Evolutionary conservation across 2,329 filamentous ascomycete genomes (phyloP).

Genomic region (Metarhizium robertsii): DNA sequence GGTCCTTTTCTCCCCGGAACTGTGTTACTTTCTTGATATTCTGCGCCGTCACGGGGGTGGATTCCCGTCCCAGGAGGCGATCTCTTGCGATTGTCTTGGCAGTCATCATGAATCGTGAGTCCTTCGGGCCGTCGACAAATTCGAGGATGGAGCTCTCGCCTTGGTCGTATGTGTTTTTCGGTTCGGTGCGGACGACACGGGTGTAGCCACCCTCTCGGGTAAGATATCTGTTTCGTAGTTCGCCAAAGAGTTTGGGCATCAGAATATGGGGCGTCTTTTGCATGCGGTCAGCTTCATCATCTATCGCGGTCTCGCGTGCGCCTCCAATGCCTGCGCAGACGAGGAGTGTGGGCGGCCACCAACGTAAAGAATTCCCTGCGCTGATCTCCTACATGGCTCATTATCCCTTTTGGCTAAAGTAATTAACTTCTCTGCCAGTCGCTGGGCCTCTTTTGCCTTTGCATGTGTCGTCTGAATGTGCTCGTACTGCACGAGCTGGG

Average conservation of each 20-base stretch:
- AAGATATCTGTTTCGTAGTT: slow-evolving; percentile 70
- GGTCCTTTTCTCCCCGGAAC: slow-evolving; percentile 55
- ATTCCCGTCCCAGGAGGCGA: slow-evolving; percentile 40
- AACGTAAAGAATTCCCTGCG: slow-evolving; percentile 81
- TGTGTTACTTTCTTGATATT: slow-evolving; percentile 85
- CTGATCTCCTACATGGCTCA: slow-evolving; percentile 64
- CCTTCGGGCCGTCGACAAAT: slow-evolving; percentile 86
- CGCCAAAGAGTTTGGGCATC: slow-evolving; percentile 80
- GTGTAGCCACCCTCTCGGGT: slow-evolving; percentile 85
- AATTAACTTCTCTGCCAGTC: slow-evolving; percentile 87
- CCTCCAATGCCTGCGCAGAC: background rate
- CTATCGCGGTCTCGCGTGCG: background rate
- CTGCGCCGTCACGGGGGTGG: slow-evolving; percentile 62
- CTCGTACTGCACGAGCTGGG: slow-evolving; percentile 87
- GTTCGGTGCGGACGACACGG: slow-evolving; percentile 84
- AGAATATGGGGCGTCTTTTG: slow-evolving; percentile 55
- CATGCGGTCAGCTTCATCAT: background rate
- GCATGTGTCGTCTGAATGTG: slow-evolving; percentile 90
- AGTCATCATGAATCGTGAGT: slow-evolving; percentile 91
- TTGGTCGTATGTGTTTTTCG: slow-evolving; percentile 74
- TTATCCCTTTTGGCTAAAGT: slow-evolving; percentile 91
- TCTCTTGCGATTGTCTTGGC: slow-evolving; percentile 71
- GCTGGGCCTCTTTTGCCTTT: slow-evolving; percentile 95
- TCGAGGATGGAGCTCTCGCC: slow-evolving; percentile 85
- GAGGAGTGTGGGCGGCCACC: slow-evolving; percentile 17